Evolutionary conservation across 2,329 filamentous ascomycete genomes (phyloP), one percentile per base, ranked within the genome.

Genomic region (Metarhizium robertsii): DNA sequence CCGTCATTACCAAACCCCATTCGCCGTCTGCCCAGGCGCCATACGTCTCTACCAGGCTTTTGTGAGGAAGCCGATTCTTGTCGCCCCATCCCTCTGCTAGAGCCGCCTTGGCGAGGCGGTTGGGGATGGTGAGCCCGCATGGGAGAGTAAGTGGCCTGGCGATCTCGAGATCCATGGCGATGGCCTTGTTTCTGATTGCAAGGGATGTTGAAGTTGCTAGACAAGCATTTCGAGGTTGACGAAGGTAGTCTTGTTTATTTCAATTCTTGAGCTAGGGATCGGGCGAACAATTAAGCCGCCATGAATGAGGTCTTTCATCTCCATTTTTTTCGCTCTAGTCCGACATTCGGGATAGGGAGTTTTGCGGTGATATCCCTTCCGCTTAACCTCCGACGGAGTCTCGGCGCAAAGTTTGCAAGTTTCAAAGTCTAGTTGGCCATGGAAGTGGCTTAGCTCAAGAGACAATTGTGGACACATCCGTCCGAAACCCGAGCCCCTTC

Each of bases 71-170:
- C 32, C 75, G 59, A 55, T 76, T 65, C 5, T 62, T 64, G 59
- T 73, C 69, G 30, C 71, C 68, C 63, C 77, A 65, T 4, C 60
- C 59, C 59, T 81, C 75, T 4, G 77, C 72, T 68, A 83, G 73
- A 36, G 80, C 77, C 48, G 80, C 72, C 60, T 79, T 73, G 48
- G 65, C 71, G 1, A 85, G 70, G 5, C 80, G 76, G 61, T 84
- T 84, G 2, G 78, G 77, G 2, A 84, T 64, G 0, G 70, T 73
- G 30, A 85, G 69, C 1, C 81, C 81, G 62, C 78, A 81, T 58
- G 77, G 76, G 1, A 83, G 71, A 42, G 73, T 78, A 16, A 81
- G 62, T 0, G 78, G 72, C 32, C 75, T 52, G 2, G 55, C 53
- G 29, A 55, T 48, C 10, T 59, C 42, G n/a, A 59, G 51, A 40